Conservation (phyloP, 352 stramenopile genomes). For the Globisporangium emineosum region DNA sequence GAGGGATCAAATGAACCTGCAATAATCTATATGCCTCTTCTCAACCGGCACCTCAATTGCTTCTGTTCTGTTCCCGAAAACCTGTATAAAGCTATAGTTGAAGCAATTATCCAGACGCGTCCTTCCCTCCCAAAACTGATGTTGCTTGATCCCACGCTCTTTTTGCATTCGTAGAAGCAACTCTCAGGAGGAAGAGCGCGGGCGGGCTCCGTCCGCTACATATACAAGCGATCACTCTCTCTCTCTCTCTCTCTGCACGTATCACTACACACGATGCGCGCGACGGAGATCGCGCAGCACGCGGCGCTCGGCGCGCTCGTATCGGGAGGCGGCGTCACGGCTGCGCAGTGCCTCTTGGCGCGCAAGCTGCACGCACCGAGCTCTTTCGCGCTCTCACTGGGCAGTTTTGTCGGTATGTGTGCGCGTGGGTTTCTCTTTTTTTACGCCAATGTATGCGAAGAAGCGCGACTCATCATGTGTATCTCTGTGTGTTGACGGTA, state of each 20-base stretch:
- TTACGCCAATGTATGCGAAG: not conserved
- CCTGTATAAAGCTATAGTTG: not conserved
- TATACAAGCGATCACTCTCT: not conserved
- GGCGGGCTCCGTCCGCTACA: too few species aligned
- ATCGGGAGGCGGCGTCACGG: slow-evolving; percentile 28
- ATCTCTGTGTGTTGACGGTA: not conserved
- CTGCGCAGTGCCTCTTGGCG: slow-evolving; percentile 38
- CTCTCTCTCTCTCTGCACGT: not conserved
- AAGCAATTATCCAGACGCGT: not conserved
- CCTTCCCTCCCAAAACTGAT: not conserved
- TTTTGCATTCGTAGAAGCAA: not conserved
- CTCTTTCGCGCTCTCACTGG: slow-evolving; percentile 46
- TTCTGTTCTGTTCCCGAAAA: not conserved
- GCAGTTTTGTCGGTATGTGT: slow-evolving; percentile 47
- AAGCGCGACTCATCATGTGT: not conserved
- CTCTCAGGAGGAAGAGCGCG: too few species aligned
- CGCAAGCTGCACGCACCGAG: slow-evolving; percentile 34
- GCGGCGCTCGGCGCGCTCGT: slow-evolving; percentile 35
- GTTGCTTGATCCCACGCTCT: not conserved
- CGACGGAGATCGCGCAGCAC: slow-evolving; percentile 28
- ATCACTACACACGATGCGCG: not conserved
- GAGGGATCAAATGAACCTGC: not conserved
- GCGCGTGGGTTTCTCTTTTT: not conserved
- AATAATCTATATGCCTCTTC: not conserved
- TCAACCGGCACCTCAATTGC: not conserved